Evolutionary conservation across 768 basidiomycete genomes (phyloP).

Genomic region (Collybia mongolica): DNA sequence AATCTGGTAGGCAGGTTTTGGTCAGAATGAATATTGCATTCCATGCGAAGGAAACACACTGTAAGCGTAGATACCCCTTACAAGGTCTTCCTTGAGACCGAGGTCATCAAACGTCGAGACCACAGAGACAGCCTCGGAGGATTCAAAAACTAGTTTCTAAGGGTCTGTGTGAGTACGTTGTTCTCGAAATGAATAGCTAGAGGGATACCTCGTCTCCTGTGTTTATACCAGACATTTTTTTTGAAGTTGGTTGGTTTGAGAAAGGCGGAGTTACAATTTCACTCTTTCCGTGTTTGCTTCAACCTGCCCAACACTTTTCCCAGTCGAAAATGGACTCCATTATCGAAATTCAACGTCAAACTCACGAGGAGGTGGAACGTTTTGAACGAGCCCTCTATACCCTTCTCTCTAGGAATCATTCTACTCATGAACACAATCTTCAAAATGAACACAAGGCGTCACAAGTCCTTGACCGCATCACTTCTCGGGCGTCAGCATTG

Average conservation of each 20-base stretch:
- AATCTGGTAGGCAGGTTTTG: slow-evolving; percentile 48
- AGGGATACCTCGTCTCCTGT: slow-evolving; percentile 77
- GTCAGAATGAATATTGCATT: neutral
- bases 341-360: slow-evolving; percentile 91
- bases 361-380: slow-evolving; percentile 94
- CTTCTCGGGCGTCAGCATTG: slow-evolving; percentile 62
- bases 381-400: slow-evolving; percentile 86
- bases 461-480: slow-evolving; percentile 85
- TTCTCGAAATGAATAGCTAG: slow-evolving; percentile 9
- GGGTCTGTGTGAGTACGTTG: slow-evolving; percentile 8
- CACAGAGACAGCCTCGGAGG: slow-evolving; percentile 87
- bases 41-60: slow-evolving; percentile 49
- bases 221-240: slow-evolving; percentile 81
- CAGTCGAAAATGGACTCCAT: slow-evolving; percentile 82
- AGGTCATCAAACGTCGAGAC: slow-evolving; percentile 91
- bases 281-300: slow-evolving; percentile 9
- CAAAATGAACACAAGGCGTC: slow-evolving; percentile 88
- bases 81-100: slow-evolving; percentile 89
- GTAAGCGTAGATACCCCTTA: slow-evolving; percentile 98
- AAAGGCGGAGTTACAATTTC: slow-evolving; percentile 60
- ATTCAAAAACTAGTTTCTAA: slow-evolving; percentile 93
- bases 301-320: slow-evolving; percentile 8
- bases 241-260: slow-evolving; percentile 36
- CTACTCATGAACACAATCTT: slow-evolving; percentile 61
- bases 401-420: slow-evolving; percentile 67